A percentile compares a stretch with the other conserved stretches of the same genome.
These are phyloP conservation scores for Pinguiococcus pyrenoidosus DNA, from an alignment of 108 stramenopile genomes.

Conservation along the genomic window DNA sequence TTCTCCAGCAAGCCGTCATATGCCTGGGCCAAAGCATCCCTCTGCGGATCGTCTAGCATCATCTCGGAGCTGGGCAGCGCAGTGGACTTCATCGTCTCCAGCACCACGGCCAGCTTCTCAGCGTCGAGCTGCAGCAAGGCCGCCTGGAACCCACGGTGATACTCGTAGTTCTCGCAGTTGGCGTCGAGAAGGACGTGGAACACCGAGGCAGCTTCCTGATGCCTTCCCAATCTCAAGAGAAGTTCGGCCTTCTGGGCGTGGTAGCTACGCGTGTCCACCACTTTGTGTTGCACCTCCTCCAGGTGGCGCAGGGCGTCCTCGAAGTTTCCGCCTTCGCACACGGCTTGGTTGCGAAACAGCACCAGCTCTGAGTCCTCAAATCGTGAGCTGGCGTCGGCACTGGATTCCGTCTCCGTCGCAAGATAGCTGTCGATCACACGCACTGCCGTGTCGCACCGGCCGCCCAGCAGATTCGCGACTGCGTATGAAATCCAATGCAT, in stretches of 20 bases:
- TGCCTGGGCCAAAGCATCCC: no score
- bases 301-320: slow-evolving; percentile 70
- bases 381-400: slow-evolving; percentile 17
- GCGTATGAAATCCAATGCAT: slow-evolving; percentile 85
- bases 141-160: slow-evolving; percentile 81
- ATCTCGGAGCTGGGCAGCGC: no score
- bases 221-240: slow-evolving; percentile 51
- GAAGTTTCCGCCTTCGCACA: slow-evolving; percentile 57
- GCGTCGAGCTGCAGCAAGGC: slow-evolving; percentile 40
- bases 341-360: slow-evolving; percentile 65
- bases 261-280: slow-evolving; percentile 44
- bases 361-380: slow-evolving; percentile 80
- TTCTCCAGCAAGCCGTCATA: slow-evolving; percentile 46
- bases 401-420: slow-evolving; percentile 36
- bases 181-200: slow-evolving; percentile 46
- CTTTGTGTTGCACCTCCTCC: slow-evolving; percentile 15
- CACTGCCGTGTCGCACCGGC: slow-evolving; percentile 59
- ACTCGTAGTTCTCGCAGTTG: slow-evolving; percentile 65
- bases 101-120: slow-evolving; percentile 39
- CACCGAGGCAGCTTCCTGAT: slow-evolving; percentile 50
- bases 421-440: slow-evolving; percentile 73
- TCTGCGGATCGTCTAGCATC: no score
- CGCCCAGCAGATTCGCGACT: slow-evolving; percentile 66
- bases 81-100: slow-evolving; percentile 29
- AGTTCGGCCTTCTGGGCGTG: slow-evolving; percentile 49